Base-by-base conservation (phyloP, 2,329 filamentous ascomycete genomes). In the Oidium heveae region DNA sequence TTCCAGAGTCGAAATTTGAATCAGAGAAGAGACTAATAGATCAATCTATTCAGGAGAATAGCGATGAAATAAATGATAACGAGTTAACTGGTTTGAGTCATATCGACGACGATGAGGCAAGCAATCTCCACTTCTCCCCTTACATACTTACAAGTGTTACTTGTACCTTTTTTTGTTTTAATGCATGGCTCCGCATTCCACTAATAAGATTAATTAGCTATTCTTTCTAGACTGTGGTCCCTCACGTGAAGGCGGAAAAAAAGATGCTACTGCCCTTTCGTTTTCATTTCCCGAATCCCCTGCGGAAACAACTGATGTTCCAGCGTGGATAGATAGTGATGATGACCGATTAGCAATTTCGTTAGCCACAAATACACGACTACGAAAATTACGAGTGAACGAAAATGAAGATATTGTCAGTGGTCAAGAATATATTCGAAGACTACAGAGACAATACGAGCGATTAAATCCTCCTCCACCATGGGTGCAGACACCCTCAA, bases 241-340 rank as follows among this genome's bases (percentile, higher is more conserved):
- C 55, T 59, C 64, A 37, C 5, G n/a, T 7, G 16, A 51, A 12
- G 1, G 5, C 16, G 18, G 15, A 20, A 16, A n/a, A 8, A 15
- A 43, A 20, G 58, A 60, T 28, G 18, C 57, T n/a, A 56, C 54
- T 52, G 56, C 58, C 41, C 56, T 64, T 7, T 57, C 63, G 55
- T 55, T 56, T 24, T 53, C 41, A 41, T 28, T 28, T 28, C 24
- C 24, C 6, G 24, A 28, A 28, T 13, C 41, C n/a, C 39, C 57
- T 16, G 56, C 56, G 0, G 57, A 61, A 1, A 67, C 71, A 22
- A 64, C 67, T 22, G 67, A 68, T 59, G 70, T 71, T 20, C 74
- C 81, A 2, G 84, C 79, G 1, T 98, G 91, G 91, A 80, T 88
- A 61, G 91, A 98, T 66, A 96, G 88, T 67, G 91, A 98, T 62